Evolutionary conservation across 2,329 filamentous ascomycete species (phyloP), one percentile per base, ranked within the genome.

Genomic region (Aspergillus phoenicis): DNA sequence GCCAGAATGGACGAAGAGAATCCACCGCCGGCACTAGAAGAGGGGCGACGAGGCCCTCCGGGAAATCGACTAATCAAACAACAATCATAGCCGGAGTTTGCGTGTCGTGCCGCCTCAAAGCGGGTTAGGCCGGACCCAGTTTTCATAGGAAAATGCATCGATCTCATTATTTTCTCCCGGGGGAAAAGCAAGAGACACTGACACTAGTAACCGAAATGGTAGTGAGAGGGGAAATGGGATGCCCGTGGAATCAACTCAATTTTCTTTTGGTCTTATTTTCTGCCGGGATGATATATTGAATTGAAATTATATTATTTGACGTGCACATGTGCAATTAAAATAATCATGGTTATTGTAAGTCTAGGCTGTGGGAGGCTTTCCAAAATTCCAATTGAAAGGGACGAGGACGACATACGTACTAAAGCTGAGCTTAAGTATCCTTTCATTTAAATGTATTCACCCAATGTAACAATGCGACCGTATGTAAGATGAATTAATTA

Each of bases 101-200:
- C 54, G 54, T 49, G 43, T 49, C 47, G 54, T 45, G n/a, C 54
- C 54, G 36, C 43, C 38, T 30, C 47, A 49, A 57, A 57, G 54
- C 28, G 28, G 54, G 39, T 28, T 47, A 57, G 26, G 10, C 10
- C 39, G 54, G 54, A 49, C 43, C 43, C 43, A 48, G 54, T 57
- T 57, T 45, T 22, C 26, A 48, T 49, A 20, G 33, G 45, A 57
- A 36, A 36, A 49, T 57, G 54, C 26, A 57, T 49, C 54, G 43
- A 57, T 57, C 54, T 57, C 43, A 38, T 57, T 57, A 36, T 11
- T 36, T 10, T 36, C 11, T 13, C 11, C 30, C 4, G 30, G 4
- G 3, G 28, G 28, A 30, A 30, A 30, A 30, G 11, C 1, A 30
- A 30, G 28, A 30, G 8, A 30, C 28, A 36, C 5, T 36, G 33